phyloP scores from a whole-genome alignment of 2,329 filamentous ascomycete genomes.

The Tothia fuscella region DNA sequence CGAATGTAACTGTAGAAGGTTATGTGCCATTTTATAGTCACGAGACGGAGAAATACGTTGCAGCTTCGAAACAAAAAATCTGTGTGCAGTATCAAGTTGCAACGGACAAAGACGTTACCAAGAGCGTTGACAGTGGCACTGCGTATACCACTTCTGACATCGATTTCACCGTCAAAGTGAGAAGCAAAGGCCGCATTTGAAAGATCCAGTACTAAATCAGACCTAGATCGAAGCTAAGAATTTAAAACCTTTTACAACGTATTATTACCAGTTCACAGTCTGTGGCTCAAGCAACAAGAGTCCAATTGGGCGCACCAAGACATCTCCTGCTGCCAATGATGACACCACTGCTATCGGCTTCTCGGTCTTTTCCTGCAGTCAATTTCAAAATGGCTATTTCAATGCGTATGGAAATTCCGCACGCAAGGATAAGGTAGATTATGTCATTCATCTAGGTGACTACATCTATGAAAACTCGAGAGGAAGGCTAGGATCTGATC shows the following conservation, averaged over 20 bases:
- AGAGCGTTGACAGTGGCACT: conserved; percentile 43
- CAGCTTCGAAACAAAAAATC: conserved; percentile 46
- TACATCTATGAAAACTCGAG: conserved; percentile 52
- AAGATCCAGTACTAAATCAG: not conserved
- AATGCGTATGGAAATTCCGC: conserved; percentile 35
- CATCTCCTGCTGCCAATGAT: conserved; percentile 19
- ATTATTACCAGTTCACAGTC: conserved; percentile 47
- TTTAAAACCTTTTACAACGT: conserved; percentile 50
- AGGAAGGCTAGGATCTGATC: conserved; percentile 24
- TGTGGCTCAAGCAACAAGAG: conserved; percentile 22
- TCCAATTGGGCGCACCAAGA: conserved; percentile 25
- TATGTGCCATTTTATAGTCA: conserved; percentile 41
- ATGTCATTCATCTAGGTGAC: conserved; percentile 36
- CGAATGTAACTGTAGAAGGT: conserved; percentile 44
- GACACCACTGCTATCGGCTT: conserved; percentile 16
- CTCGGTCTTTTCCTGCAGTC: conserved; percentile 6
- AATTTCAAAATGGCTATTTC: conserved; percentile 27
- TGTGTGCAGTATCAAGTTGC: conserved; percentile 57
- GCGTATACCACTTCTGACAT: conserved; percentile 61
- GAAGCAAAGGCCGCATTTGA: not conserved
- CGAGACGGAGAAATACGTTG: conserved; percentile 34
- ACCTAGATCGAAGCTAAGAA: conserved; percentile 42
- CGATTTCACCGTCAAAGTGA: conserved; percentile 61
- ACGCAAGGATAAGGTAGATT: conserved; percentile 35
- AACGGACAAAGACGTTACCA: conserved; percentile 32